Evolutionary conservation across 2,329 filamentous ascomycete genomes (phyloP), one percentile per base, ranked within the genome.

Genomic region (Trichoderma oligosporum): DNA sequence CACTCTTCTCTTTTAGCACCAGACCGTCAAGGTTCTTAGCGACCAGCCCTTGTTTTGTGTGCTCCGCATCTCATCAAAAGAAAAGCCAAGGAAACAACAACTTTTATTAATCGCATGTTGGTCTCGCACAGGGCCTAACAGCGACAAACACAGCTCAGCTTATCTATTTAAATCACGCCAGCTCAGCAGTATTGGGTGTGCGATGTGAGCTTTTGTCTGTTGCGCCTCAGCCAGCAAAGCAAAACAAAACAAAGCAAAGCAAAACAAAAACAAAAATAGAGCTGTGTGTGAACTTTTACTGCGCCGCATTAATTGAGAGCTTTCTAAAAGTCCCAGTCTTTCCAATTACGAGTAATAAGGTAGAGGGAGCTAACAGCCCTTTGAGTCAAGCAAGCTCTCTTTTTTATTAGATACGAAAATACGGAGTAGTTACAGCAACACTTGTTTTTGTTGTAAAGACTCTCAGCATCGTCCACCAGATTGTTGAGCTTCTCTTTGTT

Each of bases 161-260:
- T 18, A 25, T n/a, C 35, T 24, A 39, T 47, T 18, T 29, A 35
- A 27, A 53, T 53, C 20, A 53, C 49, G 49, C 36, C 49, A 53
- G 49, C 49, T 53, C 27, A 53, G 38, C 49, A 53, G 39, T 38
- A 53, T 53, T 29, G 38, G 49, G 12, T 11, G 31, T 12, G 31
- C n/a, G n/a, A n/a, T n/a, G n/a, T n/a, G n/a, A n/a, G 38, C 49
- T 39, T 53, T 39, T 44, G 38, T 33, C 49, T 44, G 38, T 33
- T 53, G 38, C 49, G 49, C 38, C 27, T 27, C n/a, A 16, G n/a
- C 41, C 41, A 51, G 5, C 38, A 25, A 35, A 11, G 14, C 29
- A 27, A 44, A 44, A 42, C n/a, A 12, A 31, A 9, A 11, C 31
- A 42, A 11, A 6, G 39, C 7, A 6, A 18, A 36, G 35, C 35